A percentile compares a stretch with the other conserved stretches of the same genome.
Conservation (phyloP, 208 protist species). For the Crithidia fasciculata region DNA sequence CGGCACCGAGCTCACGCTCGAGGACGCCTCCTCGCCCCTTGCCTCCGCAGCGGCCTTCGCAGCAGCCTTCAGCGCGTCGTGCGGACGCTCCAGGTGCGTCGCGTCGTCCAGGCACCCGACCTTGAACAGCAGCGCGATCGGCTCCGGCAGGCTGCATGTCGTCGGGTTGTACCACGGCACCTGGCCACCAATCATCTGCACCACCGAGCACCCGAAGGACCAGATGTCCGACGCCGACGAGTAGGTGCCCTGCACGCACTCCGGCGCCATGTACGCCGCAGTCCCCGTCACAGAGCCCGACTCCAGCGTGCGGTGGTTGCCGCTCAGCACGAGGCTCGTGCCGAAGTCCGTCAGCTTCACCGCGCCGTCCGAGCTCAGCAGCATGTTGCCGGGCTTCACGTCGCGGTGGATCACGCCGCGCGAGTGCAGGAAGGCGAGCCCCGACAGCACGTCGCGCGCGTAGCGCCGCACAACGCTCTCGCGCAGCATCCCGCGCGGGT, state of each 20-base stretch:
- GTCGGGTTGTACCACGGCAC: slow-evolving; percentile 55
- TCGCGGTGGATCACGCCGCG: slow-evolving; percentile 83
- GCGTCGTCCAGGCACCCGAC: slow-evolving; percentile 53
- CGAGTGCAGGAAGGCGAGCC: slow-evolving; percentile 66
- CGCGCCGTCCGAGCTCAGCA: slow-evolving; percentile 64
- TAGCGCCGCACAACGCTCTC: slow-evolving; percentile 68
- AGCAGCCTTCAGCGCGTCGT: slow-evolving; percentile 27
- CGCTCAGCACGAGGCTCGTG: slow-evolving; percentile 52
- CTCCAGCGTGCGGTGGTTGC: slow-evolving; percentile 36
- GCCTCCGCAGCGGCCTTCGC: not conserved
- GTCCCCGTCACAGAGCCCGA: slow-evolving; percentile 63
- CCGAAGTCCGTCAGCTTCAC: slow-evolving; percentile 88
- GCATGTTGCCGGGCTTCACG: slow-evolving; percentile 88
- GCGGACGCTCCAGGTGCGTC: slow-evolving; percentile 33
- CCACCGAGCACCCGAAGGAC: slow-evolving; percentile 77
- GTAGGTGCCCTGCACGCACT: slow-evolving; percentile 64
- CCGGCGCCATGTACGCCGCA: slow-evolving; percentile 79
- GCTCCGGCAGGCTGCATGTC: slow-evolving; percentile 18
- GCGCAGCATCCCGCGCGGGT: slow-evolving; percentile 35
- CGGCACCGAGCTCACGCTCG: not conserved
- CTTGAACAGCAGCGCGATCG: slow-evolving; percentile 59
- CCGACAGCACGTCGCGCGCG: slow-evolving; percentile 46
- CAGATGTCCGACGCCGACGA: slow-evolving; percentile 79
- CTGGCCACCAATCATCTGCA: slow-evolving; percentile 68
- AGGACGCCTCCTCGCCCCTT: no score